Conservation (phyloP, 1,139 yeast species). For the Nadsonia commutata region DNA sequence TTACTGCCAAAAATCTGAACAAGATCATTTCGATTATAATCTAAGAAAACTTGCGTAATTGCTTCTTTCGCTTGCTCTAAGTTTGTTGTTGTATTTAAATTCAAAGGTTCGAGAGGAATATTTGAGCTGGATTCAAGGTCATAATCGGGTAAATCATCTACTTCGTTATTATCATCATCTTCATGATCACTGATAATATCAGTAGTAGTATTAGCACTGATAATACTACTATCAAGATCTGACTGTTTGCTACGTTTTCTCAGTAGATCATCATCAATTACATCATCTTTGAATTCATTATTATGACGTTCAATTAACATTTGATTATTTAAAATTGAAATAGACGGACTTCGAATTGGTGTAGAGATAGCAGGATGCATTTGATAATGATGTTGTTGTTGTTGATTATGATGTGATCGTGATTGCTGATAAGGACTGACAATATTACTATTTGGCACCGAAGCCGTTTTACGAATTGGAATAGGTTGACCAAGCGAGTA, state of each 20-base stretch:
- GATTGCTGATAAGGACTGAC: too few relatives aligned
- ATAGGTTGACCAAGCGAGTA: not conserved
- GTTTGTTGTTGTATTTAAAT: conserved; percentile 23
- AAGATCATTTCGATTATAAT: conserved; percentile 9
- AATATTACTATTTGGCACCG: not conserved
- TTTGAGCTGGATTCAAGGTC: conserved; percentile 9
- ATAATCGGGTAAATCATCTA: conserved; percentile 17
- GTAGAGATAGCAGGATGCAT: not conserved
- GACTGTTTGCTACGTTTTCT: not conserved
- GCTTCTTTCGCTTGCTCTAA: conserved; percentile 40
- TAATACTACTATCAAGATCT: too few relatives aligned
- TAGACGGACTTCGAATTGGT: not conserved
- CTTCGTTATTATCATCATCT: conserved; percentile 9
- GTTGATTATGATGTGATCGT: not conserved
- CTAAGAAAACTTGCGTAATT: conserved; percentile 33
- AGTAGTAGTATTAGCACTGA: not conserved
- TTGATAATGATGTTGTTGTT: not conserved
- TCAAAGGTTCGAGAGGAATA: conserved; percentile 37
- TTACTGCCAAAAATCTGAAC: conserved; percentile 8
- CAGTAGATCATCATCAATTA: not conserved
- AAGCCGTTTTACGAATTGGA: not conserved
- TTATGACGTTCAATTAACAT: not conserved
- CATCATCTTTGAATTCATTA: not conserved
- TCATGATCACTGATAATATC: not conserved
- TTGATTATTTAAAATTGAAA: not conserved